These are phyloP conservation scores for Lagerstroemia speciosa DNA, from an alignment of 345 rosid species.

Conservation along the genomic window DNA sequence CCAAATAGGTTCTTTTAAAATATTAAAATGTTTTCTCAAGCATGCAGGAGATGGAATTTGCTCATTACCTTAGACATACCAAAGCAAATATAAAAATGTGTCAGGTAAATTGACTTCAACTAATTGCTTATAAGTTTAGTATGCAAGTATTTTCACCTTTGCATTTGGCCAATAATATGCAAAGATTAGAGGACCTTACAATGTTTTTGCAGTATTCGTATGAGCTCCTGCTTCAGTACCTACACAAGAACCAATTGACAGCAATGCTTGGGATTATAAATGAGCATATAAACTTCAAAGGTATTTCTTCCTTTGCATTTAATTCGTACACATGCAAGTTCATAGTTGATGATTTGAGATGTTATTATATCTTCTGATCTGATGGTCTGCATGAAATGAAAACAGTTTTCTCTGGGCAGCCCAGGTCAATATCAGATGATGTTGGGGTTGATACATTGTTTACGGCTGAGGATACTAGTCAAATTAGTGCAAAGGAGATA, in stretches of 20 bases:
- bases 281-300: constrained; percentile 84
- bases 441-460: constrained; percentile 70
- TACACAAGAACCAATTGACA: constrained; percentile 69
- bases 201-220: constrained; percentile 65
- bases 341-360: background rate
- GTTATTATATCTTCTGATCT: background rate
- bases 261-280: constrained; percentile 82
- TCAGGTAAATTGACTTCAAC: constrained; percentile 37
- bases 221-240: constrained; percentile 84
- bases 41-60: constrained; percentile 91
- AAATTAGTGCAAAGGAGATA: constrained; percentile 8
- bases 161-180: background rate
- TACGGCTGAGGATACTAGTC: constrained; percentile 52
- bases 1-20: background rate
- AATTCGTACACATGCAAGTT: background rate
- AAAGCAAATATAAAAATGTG: constrained; percentile 89
- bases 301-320: constrained; percentile 24
- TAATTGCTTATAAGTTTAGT: background rate
- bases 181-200: background rate
- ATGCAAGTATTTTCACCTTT: background rate
- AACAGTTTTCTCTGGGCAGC: constrained; percentile 92
- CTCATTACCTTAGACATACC: constrained; percentile 74
- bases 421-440: constrained; percentile 72
- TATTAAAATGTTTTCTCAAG: background rate
- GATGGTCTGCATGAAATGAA: constrained; percentile 10